Conservation (phyloP, 2,329 filamentous ascomycete genomes). For the Blumeria graminis region DNA sequence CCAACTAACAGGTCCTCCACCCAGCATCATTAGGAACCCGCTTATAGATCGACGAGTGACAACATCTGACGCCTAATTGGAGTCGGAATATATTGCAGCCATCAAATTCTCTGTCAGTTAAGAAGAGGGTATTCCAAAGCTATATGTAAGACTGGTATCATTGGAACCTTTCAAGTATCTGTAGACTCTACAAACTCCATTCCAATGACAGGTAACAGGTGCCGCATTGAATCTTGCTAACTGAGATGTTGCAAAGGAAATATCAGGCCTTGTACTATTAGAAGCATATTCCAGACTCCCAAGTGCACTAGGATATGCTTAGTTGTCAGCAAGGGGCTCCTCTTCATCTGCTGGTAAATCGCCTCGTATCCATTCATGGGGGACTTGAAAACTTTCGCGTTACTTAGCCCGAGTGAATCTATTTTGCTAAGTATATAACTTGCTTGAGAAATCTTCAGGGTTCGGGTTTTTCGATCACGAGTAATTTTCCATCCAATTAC, state of each 20-base stretch:
- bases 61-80: too few relatives aligned
- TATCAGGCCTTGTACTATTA: neutral
- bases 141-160: neutral
- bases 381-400: neutral
- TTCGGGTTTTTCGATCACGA: neutral
- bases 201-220: neutral
- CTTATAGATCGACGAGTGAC: too few relatives aligned
- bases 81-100: too few relatives aligned
- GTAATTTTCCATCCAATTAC: neutral
- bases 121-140: too few relatives aligned
- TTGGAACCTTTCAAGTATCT: neutral
- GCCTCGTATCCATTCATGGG: neutral
- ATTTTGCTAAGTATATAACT: neutral
- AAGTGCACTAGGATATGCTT: too few relatives aligned
- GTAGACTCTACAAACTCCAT: neutral
- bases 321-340: too few relatives aligned
- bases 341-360: too few relatives aligned
- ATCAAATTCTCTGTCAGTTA: too few relatives aligned
- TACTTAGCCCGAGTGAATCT: neutral
- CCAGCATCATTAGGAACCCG: too few relatives aligned
- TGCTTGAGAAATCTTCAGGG: neutral
- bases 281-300: too few relatives aligned
- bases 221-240: neutral
- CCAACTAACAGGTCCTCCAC: too few relatives aligned
- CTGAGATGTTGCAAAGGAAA: neutral